Evolutionary conservation across 2,329 filamentous ascomycete species (phyloP).

Genomic region (Cercospora beticola): DNA sequence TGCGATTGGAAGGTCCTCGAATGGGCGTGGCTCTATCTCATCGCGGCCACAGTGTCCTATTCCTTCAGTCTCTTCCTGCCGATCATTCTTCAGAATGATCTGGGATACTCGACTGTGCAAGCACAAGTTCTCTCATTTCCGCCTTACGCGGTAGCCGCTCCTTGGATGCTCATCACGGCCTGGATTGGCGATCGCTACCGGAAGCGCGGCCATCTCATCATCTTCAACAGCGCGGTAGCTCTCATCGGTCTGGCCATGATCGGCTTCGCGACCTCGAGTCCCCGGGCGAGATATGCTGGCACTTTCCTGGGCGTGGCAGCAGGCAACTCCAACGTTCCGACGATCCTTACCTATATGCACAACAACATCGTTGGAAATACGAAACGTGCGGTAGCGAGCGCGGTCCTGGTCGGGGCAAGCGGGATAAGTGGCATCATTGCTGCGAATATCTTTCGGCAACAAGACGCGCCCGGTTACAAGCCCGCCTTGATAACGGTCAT

Average conservation of each 20-base stretch:
- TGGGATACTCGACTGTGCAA: not conserved
- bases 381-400: not conserved
- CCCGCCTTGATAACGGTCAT: not conserved
- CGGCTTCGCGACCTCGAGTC: not conserved
- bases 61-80: conserved; percentile 76
- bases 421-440: not conserved
- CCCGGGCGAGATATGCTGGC: not conserved
- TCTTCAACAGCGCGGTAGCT: not conserved
- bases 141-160: not conserved
- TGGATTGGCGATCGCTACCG: not conserved
- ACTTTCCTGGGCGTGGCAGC: not conserved
- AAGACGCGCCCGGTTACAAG: not conserved
- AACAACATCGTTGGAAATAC: not conserved
- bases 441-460: not conserved
- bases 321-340: not conserved
- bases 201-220: not conserved
- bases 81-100: conserved; percentile 55
- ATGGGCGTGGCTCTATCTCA: conserved; percentile 17
- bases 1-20: conserved; percentile 7
- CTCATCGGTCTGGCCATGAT: not conserved
- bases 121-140: not conserved
- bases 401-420: not conserved
- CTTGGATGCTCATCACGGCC: not conserved
- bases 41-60: conserved; percentile 62
- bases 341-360: not conserved